Evolutionary conservation across 2,329 filamentous ascomycete genomes (phyloP).

Genomic region (Lasiodiplodia gonubiensis): DNA sequence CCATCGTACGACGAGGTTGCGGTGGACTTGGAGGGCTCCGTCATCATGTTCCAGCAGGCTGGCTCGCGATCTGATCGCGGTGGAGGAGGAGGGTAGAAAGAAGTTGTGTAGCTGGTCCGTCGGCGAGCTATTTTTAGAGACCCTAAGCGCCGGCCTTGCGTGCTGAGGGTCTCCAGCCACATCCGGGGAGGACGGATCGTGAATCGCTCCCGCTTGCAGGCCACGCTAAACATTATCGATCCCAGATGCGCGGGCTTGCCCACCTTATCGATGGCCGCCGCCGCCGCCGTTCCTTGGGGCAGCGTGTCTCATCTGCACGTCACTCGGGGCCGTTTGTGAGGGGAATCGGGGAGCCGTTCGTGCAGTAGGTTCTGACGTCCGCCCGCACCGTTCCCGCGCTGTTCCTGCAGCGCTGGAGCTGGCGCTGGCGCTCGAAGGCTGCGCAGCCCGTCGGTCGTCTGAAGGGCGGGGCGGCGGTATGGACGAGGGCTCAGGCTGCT

Average conservation of each 20-base stretch:
- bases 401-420: background rate
- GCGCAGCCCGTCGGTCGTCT: background rate
- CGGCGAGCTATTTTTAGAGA: background rate
- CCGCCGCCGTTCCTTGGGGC: slow-evolving; percentile 2
- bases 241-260: slow-evolving; percentile 20
- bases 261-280: slow-evolving; percentile 19
- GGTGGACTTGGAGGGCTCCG: background rate
- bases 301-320: slow-evolving; percentile 22
- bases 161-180: slow-evolving; percentile 21
- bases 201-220: slow-evolving; percentile 26
- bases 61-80: slow-evolving; percentile 13
- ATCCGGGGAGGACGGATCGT: slow-evolving; percentile 26
- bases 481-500: slow-evolving; percentile 4
- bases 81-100: slow-evolving; percentile 12
- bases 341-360: background rate
- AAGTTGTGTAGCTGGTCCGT: slow-evolving; percentile 1
- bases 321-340: slow-evolving; percentile 14
- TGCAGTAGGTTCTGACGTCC: slow-evolving; percentile 1
- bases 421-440: background rate
- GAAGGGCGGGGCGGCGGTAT: slow-evolving; percentile 1
- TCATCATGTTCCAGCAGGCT: slow-evolving; percentile 7
- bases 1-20: slow-evolving; percentile 9
- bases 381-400: background rate
- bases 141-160: slow-evolving; percentile 7
- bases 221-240: slow-evolving; percentile 26